Percentiles rank a stretch among this genome's conserved stretches.
These are phyloP conservation scores for Anisodus tanguticus DNA, from an alignment of 257 asterid species.

Conservation along the genomic window DNA sequence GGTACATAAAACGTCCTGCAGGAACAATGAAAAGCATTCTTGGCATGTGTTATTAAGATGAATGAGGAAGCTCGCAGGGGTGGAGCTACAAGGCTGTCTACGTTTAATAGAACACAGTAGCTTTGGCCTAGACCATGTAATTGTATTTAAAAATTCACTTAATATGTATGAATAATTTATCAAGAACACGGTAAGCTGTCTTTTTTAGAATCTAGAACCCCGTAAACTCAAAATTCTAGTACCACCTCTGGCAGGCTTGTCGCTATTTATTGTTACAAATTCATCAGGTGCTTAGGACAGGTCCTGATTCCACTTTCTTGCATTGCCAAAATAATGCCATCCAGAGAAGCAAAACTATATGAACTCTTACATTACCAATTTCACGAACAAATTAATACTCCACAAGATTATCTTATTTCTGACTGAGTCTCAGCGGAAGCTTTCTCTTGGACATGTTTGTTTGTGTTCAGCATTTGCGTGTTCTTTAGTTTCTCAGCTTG, in stretches of 20 bases:
- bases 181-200: neutral
- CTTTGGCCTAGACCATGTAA: neutral
- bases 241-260: neutral
- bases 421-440: constrained; percentile 38
- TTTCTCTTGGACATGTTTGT: constrained; percentile 42
- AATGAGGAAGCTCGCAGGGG: neutral
- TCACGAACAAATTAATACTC: neutral
- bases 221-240: neutral
- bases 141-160: neutral
- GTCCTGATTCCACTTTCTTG: neutral
- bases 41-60: neutral
- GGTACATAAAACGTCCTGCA: neutral
- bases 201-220: neutral
- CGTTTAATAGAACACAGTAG: neutral
- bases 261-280: constrained; percentile 5
- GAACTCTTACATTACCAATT: constrained; percentile 16
- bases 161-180: neutral
- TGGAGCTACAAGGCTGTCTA: neutral
- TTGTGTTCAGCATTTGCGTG: constrained; percentile 41
- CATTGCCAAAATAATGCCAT: neutral
- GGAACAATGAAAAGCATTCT: neutral
- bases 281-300: neutral
- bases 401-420: constrained; percentile 41
- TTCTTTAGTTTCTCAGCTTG: constrained; percentile 55
- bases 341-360: neutral